Base-by-base conservation (phyloP, 73 alveolate species). In the Stentor roeselii region DNA sequence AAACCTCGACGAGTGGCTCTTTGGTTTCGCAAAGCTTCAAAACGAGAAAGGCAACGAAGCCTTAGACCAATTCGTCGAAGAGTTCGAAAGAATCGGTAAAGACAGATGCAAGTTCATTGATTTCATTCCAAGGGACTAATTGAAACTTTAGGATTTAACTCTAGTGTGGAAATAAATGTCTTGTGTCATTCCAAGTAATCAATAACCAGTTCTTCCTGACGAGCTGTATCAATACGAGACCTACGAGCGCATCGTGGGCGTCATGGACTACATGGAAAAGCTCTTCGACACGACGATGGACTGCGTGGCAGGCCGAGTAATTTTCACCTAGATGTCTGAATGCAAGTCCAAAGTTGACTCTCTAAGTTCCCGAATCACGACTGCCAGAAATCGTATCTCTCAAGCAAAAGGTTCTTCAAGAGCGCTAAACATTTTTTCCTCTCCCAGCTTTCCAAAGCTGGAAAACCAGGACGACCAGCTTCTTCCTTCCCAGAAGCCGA, bases 1-100 rank as follows among this genome's bases (percentile, higher is more conserved):
- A 40, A 67, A 67, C 34, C 37, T 67, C 27, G 80, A 67, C 34
- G 80, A 67, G 41, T 67, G 80, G 80, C 80, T 67, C 34, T 67
- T 67, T 67, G 21, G 42, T 21, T 67, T 67, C 34, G 37, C 41
- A 21, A 67, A 67, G 34, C 37, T 67, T 21, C 42, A 15, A 21
- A 27, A 21, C 11, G 80, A 67, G 80, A n/a, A 11, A 21, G 80
- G 80, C 27, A 67, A 32, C 37, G 80, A 67, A 67, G 37, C 41
- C 37, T 21, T 67, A 11, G 80, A 67, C 37, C 80, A 67, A 2
- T 67, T 67, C 37, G 34, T 67, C 11, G 80, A 67, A 32, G 80
- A 67, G 2, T 67, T 27, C 34, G 80, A 67, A 32, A n/a, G 80
- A 67, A 67, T 21, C 27, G 37, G n/a, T 27, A 67, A 67, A 67